Conservation (phyloP, 352 stramenopile species). For the Phytophthora agathidicida region DNA sequence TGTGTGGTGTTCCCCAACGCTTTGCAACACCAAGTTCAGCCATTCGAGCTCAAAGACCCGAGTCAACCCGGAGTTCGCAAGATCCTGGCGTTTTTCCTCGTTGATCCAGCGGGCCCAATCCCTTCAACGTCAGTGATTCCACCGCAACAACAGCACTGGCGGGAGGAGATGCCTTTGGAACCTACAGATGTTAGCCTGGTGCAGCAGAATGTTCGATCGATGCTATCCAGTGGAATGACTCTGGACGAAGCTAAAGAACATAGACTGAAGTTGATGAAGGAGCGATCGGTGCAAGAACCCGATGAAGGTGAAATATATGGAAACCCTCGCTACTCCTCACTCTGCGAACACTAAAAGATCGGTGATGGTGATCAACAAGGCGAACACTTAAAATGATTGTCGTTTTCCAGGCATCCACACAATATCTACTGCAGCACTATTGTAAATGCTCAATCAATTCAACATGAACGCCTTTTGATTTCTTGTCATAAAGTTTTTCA, state of each 20-base stretch:
- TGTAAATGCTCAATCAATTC: too few relatives aligned
- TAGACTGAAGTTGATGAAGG: conserved; percentile 37
- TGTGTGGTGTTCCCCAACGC: conserved; percentile 51
- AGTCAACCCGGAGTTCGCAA: conserved; percentile 43
- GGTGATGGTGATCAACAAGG: too few relatives aligned
- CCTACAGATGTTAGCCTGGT: conserved; percentile 11
- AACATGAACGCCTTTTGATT: too few relatives aligned
- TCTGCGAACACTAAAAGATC: conserved; percentile 23
- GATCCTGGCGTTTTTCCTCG: conserved; percentile 56
- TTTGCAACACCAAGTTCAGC: conserved; percentile 50
- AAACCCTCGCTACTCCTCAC: conserved; percentile 22
- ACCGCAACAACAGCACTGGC: conserved; percentile 48
- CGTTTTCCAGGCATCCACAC: too few relatives aligned
- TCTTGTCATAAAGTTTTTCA: conserved; percentile 28
- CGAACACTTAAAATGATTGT: too few relatives aligned
- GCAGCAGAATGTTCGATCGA: conserved; percentile 20
- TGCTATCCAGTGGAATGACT: conserved; percentile 30
- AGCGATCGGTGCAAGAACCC: conserved; percentile 11
- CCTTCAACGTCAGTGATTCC: conserved; percentile 44
- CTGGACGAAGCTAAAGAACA: conserved; percentile 24
- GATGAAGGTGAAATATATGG: neutral
- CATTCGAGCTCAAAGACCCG: conserved; percentile 47
- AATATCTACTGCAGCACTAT: too few relatives aligned
- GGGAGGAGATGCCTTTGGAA: too few relatives aligned
- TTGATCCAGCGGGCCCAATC: conserved; percentile 38